These are phyloP conservation scores for Beta macrorhiza DNA, from an alignment of 179 eudicot species.

Conservation along the genomic window DNA sequence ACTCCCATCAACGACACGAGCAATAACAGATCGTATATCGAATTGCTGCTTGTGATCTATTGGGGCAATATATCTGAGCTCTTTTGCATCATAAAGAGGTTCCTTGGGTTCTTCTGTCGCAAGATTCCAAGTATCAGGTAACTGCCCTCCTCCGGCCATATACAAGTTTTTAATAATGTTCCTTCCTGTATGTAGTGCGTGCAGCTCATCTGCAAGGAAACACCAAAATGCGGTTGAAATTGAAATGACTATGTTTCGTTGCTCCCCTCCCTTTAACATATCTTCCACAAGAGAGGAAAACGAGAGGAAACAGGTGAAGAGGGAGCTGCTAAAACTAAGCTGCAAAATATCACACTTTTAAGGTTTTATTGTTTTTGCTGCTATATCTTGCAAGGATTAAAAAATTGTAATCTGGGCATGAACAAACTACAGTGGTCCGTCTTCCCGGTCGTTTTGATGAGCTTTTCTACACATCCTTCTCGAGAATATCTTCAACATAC, in stretches of 20 bases:
- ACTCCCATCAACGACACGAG: slow-evolving; percentile 94
- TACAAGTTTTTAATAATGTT: slow-evolving; percentile 81
- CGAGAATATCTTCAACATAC: neutral
- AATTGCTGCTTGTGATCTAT: slow-evolving; percentile 88
- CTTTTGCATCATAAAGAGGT: slow-evolving; percentile 77
- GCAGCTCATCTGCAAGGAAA: slow-evolving; percentile 77
- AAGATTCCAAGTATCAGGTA: slow-evolving; percentile 29
- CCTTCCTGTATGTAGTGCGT: slow-evolving; percentile 91
- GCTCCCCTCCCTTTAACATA: neutral
- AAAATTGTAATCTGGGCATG: neutral
- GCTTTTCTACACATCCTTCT: too few species aligned
- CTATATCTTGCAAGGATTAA: neutral
- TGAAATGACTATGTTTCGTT: neutral
- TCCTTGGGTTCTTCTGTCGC: slow-evolving; percentile 51
- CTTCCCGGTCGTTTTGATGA: neutral
- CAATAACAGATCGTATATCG: slow-evolving; percentile 86
- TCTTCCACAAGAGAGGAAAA: slow-evolving; percentile 1
- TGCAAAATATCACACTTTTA: neutral
- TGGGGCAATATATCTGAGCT: slow-evolving; percentile 90
- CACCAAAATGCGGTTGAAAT: neutral
- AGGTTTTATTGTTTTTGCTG: neutral
- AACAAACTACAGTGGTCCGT: neutral
- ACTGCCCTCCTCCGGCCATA: slow-evolving; percentile 66
- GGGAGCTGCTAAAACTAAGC: neutral
- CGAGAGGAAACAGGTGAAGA: neutral